Percentiles rank a stretch among this genome's conserved stretches.
Conservation (phyloP, 108 stramenopile species). For the Hondaea fermentalgiana region DNA sequence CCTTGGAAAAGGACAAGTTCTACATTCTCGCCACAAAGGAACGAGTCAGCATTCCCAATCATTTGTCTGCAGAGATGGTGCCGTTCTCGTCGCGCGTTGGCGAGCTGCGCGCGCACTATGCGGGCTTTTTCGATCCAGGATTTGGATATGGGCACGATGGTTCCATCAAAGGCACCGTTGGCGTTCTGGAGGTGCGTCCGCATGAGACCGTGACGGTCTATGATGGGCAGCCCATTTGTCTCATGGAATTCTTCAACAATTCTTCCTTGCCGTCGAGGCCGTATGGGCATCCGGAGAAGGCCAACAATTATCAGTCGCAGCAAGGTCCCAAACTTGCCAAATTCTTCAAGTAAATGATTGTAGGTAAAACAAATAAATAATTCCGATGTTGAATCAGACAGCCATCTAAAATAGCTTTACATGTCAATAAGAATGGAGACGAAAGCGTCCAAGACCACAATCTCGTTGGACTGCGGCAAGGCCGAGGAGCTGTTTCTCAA, state of each 20-base stretch:
- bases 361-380: background rate
- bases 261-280: background rate
- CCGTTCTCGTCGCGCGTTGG: background rate
- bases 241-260: slow-evolving; percentile 17
- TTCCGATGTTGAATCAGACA: too few relatives aligned
- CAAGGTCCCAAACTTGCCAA: background rate
- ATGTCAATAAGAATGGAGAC: too few relatives aligned
- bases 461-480: too few relatives aligned
- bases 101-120: slow-evolving; percentile 6
- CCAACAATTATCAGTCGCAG: slow-evolving; percentile 10
- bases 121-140: slow-evolving; percentile 9
- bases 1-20: background rate
- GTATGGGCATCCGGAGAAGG: background rate
- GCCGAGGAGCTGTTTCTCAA: too few relatives aligned
- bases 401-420: too few relatives aligned
- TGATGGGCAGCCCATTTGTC: slow-evolving; percentile 2
- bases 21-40: slow-evolving; percentile 10
- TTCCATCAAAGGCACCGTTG: background rate
- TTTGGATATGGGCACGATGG: slow-evolving; percentile 10
- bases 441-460: too few relatives aligned
- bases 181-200: background rate
- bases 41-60: background rate
- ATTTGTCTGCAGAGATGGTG: background rate
- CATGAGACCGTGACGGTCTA: background rate
- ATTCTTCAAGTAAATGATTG: background rate